Evolutionary conservation across 2,329 filamentous ascomycete species (phyloP), one percentile per base, ranked within the genome.

Genomic region (Mariannaea sp.): DNA sequence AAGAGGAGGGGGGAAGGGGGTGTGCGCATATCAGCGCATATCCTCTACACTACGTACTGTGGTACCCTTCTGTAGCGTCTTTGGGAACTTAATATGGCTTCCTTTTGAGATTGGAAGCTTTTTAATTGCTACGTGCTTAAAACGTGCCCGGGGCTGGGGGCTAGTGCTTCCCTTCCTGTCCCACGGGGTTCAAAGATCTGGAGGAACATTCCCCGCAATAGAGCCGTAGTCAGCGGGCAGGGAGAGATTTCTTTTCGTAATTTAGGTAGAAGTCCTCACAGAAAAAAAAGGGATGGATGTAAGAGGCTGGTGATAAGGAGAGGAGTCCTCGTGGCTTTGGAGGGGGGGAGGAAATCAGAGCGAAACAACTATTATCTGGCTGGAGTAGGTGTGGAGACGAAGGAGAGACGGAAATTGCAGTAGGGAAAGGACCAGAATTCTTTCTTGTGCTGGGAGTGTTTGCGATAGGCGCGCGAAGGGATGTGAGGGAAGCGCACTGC

Each of bases 401-500:
- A 24, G 33, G 13, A 17, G 22, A 16, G 20, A 16, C 9, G 2
- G 16, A 17, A n/a, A 33, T 43, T 43, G 19, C 19, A 10, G 36
- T 8, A 6, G 19, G 3, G 17, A 41, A 20, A 27, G 20, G 40
- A 42, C 40, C 12, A 19, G 30, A 20, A 42, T 32, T 24, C 24
- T 27, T 24, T 2, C 29, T 24, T 48, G 35, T 40, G 30, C 36
- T 39, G 48, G 50, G 24, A 55, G 43, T 27, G 39, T 29, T 40
- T 48, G 49, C 50, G 52, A 58, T 60, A 60, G 59, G 59, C 22
- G 57, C 59, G 46, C 57, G 46, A 60, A 22, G 17, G 36, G 10
- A 12, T 2, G n/a, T 22, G 13, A 19, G 36, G 17, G 32, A 10
- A 20, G 19, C 7, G 13, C 10, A 26, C 20, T n/a, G n/a, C n/a